Conservation (phyloP, 2,329 filamentous ascomycete species). For the Monascus ruber region DNA sequence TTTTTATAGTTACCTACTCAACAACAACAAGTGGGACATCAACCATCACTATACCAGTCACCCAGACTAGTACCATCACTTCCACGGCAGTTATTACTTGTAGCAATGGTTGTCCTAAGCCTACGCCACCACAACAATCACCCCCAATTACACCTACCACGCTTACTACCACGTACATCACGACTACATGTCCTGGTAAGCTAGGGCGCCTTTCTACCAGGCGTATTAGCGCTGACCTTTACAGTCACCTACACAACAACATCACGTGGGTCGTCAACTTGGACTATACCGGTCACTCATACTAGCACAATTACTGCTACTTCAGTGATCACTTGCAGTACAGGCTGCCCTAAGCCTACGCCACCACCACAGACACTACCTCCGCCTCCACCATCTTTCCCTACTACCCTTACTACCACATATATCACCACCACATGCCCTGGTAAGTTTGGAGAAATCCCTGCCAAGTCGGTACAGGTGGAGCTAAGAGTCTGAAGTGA, state of each 20-base stretch:
- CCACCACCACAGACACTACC: background rate
- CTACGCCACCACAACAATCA: background rate
- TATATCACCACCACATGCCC: slow-evolving; percentile 5
- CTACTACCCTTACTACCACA: no score
- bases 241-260: slow-evolving; percentile 1
- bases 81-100: no score
- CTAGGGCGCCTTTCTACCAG: background rate
- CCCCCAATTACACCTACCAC: background rate
- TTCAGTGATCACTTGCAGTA: no score
- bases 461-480: background rate
- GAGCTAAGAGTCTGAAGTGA: background rate
- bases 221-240: background rate
- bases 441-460: background rate
- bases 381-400: background rate
- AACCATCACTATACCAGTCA: background rate
- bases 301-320: background rate
- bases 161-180: no score
- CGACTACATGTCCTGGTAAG: slow-evolving; percentile 8
- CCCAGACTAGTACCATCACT: background rate
- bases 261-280: background rate
- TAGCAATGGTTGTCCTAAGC: background rate
- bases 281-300: background rate
- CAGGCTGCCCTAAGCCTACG: background rate
- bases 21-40: background rate
- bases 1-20: slow-evolving; percentile 1